Base-by-base conservation (phyloP, 306 rosid genomes). In the Gynostemma pentaphyllum region DNA sequence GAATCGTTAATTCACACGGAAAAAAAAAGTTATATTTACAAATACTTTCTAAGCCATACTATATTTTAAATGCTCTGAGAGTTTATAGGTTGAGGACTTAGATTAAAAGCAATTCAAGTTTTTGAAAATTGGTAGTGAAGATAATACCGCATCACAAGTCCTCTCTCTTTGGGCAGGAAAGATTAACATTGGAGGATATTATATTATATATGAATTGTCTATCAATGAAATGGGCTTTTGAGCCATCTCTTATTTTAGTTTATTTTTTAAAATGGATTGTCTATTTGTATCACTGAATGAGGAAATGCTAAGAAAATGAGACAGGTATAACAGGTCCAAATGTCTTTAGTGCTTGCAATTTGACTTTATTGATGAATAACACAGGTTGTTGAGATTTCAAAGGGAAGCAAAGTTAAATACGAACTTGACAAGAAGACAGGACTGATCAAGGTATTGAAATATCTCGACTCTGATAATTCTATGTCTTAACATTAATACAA, bases 401-500 rank as follows among this genome's bases (percentile, higher is more conserved):
- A 85, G 72, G 98, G 98, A 82, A 91, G 98, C 76, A 91, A 91
- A 74, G 98, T 91, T 69, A 91, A 91, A 60, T 91, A 88, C 47
- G 98, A 91, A 74, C 98, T 91, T 66, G 96, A 88, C 86, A 91
- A 91, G 76, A 91, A 88, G 74, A 91, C 96, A n/a, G 98, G 98
- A 70, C 61, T 91, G 14, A 91, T 91, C 37, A 91, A 88, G 96
- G 98, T 91, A 52, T 29, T 65, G 50, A 45, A 55, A 14, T 7
- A 21, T 48, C 45, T 21, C 13, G 34, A 29, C 12, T 53, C 15
- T 49, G 64, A 60, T 7, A 12, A 6, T n/a, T 5, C 37, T 23
- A 60, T 4, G 13, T 37, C 26, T 12, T 45, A 59, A 36, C 19
- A 37, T 24, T 37, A 5, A 21, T 57, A 16, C 1, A 27, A 9